Evolutionary conservation across 495 filamentous ascomycete species (phyloP).

Genomic region (Tuber melanosporum): DNA sequence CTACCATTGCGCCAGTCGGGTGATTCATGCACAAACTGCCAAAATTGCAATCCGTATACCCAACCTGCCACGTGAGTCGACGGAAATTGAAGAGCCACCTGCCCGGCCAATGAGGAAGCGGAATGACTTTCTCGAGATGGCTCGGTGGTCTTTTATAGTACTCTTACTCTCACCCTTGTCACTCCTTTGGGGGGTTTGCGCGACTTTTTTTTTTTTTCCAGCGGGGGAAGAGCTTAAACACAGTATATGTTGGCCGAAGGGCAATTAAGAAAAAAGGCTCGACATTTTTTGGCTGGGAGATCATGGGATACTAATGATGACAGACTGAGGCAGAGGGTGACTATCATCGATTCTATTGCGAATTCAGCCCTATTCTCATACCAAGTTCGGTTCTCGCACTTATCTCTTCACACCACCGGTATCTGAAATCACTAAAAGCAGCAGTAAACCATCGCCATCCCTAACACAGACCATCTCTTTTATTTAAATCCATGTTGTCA

Average conservation of each 20-base stretch:
- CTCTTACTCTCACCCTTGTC: too few species aligned
- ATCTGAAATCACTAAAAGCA: not conserved
- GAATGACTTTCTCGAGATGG: not conserved
- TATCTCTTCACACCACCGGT: not conserved
- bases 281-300: not conserved
- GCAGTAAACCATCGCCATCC: not conserved
- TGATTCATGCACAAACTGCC: not conserved
- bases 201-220: too few species aligned
- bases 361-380: not conserved
- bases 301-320: not conserved
- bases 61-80: too few species aligned
- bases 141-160: too few species aligned
- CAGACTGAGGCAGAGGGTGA: not conserved
- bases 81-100: not conserved
- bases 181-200: not conserved
- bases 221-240: too few species aligned
- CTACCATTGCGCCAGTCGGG: conserved; percentile 32
- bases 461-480: not conserved
- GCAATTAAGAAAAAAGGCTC: not conserved
- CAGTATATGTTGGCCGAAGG: too few species aligned
- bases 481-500: not conserved
- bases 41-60: not conserved
- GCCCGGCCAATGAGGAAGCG: not conserved
- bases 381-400: not conserved
- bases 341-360: not conserved